A percentile compares a stretch with the other conserved stretches of the same genome.
These are phyloP conservation scores for Chaetoceros tenuissimus DNA, from an alignment of 108 stramenopile species.

Conservation along the genomic window DNA sequence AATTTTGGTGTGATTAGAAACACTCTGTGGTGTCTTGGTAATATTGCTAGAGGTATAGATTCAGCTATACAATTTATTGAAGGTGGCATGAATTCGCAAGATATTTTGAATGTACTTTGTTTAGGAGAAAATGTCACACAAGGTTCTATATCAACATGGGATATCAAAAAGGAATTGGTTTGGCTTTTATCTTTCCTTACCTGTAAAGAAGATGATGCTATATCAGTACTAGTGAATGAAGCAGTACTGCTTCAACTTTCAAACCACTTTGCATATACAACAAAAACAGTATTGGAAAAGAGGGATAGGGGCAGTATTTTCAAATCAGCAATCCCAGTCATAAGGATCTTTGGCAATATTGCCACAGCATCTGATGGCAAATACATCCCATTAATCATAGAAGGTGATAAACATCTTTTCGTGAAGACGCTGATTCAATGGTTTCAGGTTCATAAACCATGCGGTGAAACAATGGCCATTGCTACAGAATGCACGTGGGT, in stretches of 20 bases:
- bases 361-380: slow-evolving; percentile 9
- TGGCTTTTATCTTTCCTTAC: slow-evolving; percentile 13
- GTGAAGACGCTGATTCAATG: neutral
- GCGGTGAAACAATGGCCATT: neutral
- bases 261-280: neutral
- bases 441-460: neutral
- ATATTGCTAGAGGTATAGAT: neutral
- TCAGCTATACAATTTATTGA: neutral
- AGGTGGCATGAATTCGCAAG: neutral
- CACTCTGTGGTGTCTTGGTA: slow-evolving; percentile 2
- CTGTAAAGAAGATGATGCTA: slow-evolving; percentile 6
- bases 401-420: neutral
- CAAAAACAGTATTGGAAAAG: slow-evolving; percentile 1
- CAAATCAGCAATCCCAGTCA: slow-evolving; percentile 3
- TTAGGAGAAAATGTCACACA: neutral
- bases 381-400: neutral
- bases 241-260: neutral
- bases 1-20: neutral
- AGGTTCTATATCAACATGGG: neutral
- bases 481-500: slow-evolving; percentile 11
- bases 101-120: neutral
- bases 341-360: slow-evolving; percentile 11
- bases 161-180: slow-evolving; percentile 4
- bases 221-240: slow-evolving; percentile 1
- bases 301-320: neutral